These are phyloP conservation scores for Trichoderma oligosporum DNA, from an alignment of 2,329 filamentous ascomycete genomes.

Conservation along the genomic window DNA sequence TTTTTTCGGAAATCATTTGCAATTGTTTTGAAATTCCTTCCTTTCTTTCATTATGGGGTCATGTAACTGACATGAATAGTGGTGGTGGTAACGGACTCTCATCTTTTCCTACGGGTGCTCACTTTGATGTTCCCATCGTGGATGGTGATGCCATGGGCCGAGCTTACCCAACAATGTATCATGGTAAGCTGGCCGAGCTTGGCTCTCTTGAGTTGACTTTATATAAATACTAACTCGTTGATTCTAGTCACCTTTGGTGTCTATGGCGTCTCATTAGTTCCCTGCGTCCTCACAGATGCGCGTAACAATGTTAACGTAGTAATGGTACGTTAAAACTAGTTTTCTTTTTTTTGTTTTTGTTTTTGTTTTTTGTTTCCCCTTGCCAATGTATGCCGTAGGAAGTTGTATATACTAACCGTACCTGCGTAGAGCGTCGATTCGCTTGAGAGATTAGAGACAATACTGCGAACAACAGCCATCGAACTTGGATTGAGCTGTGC, in stretches of 20 bases:
- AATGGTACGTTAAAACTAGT: constrained; percentile 26
- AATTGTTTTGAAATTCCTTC: background rate
- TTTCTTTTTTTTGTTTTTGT: background rate
- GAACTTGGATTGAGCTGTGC: constrained; percentile 39
- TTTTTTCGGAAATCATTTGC: no score
- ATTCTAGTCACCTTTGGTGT: constrained; percentile 36
- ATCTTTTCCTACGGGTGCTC: constrained; percentile 31
- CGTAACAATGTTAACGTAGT: constrained; percentile 36
- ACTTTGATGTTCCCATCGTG: constrained; percentile 37
- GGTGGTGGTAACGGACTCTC: constrained; percentile 40
- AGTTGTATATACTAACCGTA: background rate
- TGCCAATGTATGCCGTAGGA: background rate
- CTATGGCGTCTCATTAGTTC: constrained; percentile 36
- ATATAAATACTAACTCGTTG: background rate
- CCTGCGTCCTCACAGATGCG: constrained; percentile 38
- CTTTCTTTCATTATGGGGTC: no score
- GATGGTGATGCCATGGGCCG: constrained; percentile 39
- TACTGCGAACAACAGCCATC: constrained; percentile 36
- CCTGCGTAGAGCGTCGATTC: constrained; percentile 32
- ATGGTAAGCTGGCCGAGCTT: constrained; percentile 26
- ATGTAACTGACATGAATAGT: constrained; percentile 23
- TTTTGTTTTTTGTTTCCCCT: no score
- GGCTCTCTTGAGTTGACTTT: no score
- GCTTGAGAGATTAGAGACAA: constrained; percentile 34
- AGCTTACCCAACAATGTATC: constrained; percentile 38